Percentiles rank a stretch among this genome's conserved stretches.
These are phyloP conservation scores for Vitis hybrid DNA, from an alignment of 177 flowering plant genomes.

Conservation along the genomic window DNA sequence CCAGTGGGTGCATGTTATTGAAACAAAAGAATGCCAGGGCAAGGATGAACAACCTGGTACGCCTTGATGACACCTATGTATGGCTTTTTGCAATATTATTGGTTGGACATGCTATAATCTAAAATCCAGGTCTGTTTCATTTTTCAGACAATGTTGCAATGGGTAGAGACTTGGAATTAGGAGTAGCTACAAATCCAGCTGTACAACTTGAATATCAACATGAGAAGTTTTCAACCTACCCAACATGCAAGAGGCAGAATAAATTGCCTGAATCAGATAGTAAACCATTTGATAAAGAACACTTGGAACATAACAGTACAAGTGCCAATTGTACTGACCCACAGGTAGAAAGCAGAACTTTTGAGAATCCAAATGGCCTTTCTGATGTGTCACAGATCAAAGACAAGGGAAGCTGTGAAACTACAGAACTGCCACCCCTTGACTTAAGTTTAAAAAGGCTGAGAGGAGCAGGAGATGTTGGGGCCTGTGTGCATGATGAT, in stretches of 20 bases:
- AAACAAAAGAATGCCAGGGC: constrained; percentile 17
- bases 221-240: constrained; percentile 7
- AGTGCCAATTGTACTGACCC: constrained; percentile 6
- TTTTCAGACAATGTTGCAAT: constrained; percentile 18
- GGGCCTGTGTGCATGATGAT: constrained; percentile 14
- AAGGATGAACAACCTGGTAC: constrained; percentile 27
- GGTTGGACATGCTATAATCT: not conserved
- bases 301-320: constrained; percentile 10
- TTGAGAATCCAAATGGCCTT: constrained; percentile 14
- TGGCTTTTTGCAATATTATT: not conserved
- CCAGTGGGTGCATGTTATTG: constrained; percentile 12
- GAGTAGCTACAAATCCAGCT: constrained; percentile 8
- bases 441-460: constrained; percentile 28
- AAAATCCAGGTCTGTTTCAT: not conserved
- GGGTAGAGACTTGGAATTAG: constrained; percentile 18
- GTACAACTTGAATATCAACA: constrained; percentile 7
- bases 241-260: constrained; percentile 15
- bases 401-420: constrained; percentile 13
- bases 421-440: constrained; percentile 24
- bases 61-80: not conserved
- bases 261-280: constrained; percentile 12
- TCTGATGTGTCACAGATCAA: constrained; percentile 15
- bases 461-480: constrained; percentile 21
- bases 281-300: constrained; percentile 8
- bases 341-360: constrained; percentile 8